Conservation (phyloP, 441 rosid genomes). For the Pelargonium exstipulatum region DNA sequence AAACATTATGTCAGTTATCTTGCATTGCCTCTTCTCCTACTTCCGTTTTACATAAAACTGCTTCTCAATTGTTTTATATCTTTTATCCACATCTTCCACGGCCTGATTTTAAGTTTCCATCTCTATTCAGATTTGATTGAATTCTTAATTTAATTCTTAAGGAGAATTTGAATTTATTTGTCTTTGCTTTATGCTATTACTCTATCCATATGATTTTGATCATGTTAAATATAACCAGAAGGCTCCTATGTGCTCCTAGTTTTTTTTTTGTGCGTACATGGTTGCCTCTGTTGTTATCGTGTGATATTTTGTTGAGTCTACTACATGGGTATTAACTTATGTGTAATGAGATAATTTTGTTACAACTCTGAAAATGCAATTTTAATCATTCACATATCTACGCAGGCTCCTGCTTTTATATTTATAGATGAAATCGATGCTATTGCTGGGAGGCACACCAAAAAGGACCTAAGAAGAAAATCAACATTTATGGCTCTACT, state of each 20-base stretch:
- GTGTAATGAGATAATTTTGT: background rate
- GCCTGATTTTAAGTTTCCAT: background rate
- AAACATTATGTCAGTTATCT: background rate
- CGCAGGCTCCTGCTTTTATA: conserved; percentile 92
- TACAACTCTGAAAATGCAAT: conserved; percentile 4
- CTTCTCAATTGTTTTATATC: background rate
- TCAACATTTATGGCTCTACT: conserved; percentile 84
- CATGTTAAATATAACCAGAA: background rate
- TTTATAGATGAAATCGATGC: conserved; percentile 99
- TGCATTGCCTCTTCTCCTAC: background rate
- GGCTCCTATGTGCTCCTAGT: background rate
- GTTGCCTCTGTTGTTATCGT: background rate
- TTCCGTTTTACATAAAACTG: background rate
- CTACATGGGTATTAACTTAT: conserved; percentile 5
- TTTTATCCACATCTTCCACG: background rate
- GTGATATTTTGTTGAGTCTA: background rate
- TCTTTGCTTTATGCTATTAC: background rate
- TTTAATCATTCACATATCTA: conserved; percentile 14
- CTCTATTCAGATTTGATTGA: background rate
- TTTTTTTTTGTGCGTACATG: background rate
- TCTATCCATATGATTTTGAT: background rate
- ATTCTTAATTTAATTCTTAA: background rate
- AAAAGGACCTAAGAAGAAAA: conserved; percentile 78
- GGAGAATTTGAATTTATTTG: background rate
- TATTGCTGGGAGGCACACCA: conserved; percentile 91